Evolutionary conservation across 1,284 basidiomycete genomes (phyloP).

Genomic region (Hypsizygus ulmarius): DNA sequence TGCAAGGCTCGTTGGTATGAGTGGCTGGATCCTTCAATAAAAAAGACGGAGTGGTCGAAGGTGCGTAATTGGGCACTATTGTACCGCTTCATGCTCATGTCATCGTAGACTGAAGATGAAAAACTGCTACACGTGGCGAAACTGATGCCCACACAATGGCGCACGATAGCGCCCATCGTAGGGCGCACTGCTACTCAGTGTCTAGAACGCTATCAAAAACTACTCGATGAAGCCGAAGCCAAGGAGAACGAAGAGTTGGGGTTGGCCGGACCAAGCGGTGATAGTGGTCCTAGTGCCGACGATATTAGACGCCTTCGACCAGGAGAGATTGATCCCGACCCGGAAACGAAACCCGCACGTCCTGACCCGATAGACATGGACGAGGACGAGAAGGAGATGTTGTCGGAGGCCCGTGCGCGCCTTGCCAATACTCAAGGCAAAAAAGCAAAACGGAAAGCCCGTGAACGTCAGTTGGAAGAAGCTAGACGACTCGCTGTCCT

Average conservation of each 20-base stretch:
- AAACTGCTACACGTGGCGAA: slow-evolving; percentile 98
- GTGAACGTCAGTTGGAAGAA: slow-evolving; percentile 95
- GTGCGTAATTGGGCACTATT: slow-evolving; percentile 40
- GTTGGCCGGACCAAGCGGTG: slow-evolving; percentile 77
- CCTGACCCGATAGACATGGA: slow-evolving; percentile 99
- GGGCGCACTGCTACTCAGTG: slow-evolving; percentile 99
- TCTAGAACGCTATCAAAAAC: slow-evolving; percentile 96
- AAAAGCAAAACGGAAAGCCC: slow-evolving; percentile 98
- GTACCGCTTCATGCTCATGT: background rate
- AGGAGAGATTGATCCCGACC: slow-evolving; percentile 98
- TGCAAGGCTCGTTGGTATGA: slow-evolving; percentile 99
- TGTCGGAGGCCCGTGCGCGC: slow-evolving; percentile 97
- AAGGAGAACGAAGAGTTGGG: slow-evolving; percentile 93
- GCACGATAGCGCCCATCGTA: slow-evolving; percentile 98
- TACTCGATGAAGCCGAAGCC: slow-evolving; percentile 95
- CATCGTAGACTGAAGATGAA: slow-evolving; percentile 86
- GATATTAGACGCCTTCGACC: slow-evolving; percentile 88
- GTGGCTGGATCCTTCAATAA: slow-evolving; percentile 99
- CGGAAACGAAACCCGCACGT: slow-evolving; percentile 95
- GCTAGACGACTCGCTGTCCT: slow-evolving; percentile 91
- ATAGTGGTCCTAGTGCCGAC: slow-evolving; percentile 86
- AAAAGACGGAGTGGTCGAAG: slow-evolving; percentile 99
- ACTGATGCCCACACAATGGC: slow-evolving; percentile 99
- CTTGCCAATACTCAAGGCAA: slow-evolving; percentile 99
- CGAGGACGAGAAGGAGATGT: slow-evolving; percentile 99